Evolutionary conservation across 495 filamentous ascomycete genomes (phyloP).

Genomic region (Chlorociboria aeruginascens): DNA sequence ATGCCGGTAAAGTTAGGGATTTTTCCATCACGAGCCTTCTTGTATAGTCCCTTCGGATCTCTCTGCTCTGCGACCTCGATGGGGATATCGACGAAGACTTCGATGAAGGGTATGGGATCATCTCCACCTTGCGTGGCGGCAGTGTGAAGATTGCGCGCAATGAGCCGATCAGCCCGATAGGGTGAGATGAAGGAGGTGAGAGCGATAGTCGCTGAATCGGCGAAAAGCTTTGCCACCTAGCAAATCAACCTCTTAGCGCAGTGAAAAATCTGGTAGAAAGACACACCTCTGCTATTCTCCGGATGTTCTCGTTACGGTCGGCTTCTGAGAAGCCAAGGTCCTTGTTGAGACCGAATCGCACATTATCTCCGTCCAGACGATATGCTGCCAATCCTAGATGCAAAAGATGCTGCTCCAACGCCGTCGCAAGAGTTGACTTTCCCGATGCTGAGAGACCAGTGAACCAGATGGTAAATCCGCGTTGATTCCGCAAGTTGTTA

Average conservation of each 20-base stretch:
- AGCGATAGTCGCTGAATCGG: slow-evolving; percentile 74
- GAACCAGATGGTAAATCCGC: slow-evolving; percentile 93
- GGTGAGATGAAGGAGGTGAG: slow-evolving; percentile 97
- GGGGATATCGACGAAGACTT: slow-evolving; percentile 82
- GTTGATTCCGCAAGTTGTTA: slow-evolving; percentile 64
- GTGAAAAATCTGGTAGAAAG: neutral
- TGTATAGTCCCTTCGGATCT: slow-evolving; percentile 95
- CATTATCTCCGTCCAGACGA: slow-evolving; percentile 94
- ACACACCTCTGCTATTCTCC: slow-evolving; percentile 75
- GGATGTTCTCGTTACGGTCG: slow-evolving; percentile 95
- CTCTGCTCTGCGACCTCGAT: slow-evolving; percentile 85
- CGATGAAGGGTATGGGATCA: slow-evolving; percentile 70
- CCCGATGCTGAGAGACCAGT: slow-evolving; percentile 91
- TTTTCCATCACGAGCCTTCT: slow-evolving; percentile 83
- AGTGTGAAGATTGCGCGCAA: slow-evolving; percentile 69
- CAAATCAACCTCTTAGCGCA: neutral
- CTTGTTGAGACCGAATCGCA: slow-evolving; percentile 95
- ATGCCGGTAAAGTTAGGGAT: slow-evolving; percentile 98
- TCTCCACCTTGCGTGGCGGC: slow-evolving; percentile 34
- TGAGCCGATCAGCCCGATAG: slow-evolving; percentile 72
- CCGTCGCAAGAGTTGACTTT: slow-evolving; percentile 92
- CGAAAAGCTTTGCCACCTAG: slow-evolving; percentile 89
- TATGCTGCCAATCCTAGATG: slow-evolving; percentile 74
- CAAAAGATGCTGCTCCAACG: slow-evolving; percentile 90
- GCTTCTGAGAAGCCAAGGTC: slow-evolving; percentile 89